Conservation (phyloP, 192 early-diverging fungal genomes). For the Backusella macrospora region DNA sequence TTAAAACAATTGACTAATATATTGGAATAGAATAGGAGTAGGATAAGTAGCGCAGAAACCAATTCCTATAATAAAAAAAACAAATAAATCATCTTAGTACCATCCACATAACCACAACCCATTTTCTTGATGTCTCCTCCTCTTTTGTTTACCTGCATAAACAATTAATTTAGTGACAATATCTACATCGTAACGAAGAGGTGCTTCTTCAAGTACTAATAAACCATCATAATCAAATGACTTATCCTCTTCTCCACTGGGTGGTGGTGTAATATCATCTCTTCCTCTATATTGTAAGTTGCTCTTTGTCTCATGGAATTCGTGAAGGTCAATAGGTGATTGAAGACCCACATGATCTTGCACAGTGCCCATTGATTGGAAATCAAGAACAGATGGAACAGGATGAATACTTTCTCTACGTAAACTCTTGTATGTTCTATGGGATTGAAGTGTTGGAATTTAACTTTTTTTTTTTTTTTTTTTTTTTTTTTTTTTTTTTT, state of each 20-base stretch:
- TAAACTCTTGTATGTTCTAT: slow-evolving; percentile 43
- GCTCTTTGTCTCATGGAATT: slow-evolving; percentile 38
- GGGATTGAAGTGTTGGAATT: too few species aligned
- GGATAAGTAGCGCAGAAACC: slow-evolving; percentile 52
- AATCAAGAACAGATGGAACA: slow-evolving; percentile 46
- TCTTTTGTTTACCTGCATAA: slow-evolving; percentile 45
- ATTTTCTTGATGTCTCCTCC: too few species aligned
- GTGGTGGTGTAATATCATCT: neutral
- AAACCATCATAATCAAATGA: slow-evolving; percentile 20
- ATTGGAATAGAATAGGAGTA: slow-evolving; percentile 52
- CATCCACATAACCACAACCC: neutral
- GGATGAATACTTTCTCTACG: slow-evolving; percentile 42
- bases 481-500: too few species aligned
- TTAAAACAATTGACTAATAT: slow-evolving; percentile 18
- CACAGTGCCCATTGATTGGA: slow-evolving; percentile 41
- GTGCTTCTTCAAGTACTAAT: slow-evolving; percentile 39
- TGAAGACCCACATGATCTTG: slow-evolving; percentile 54
- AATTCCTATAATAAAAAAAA: slow-evolving; percentile 40
- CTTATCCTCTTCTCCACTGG: slow-evolving; percentile 15
- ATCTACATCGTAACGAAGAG: slow-evolving; percentile 58
- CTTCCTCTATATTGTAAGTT: slow-evolving; percentile 4
- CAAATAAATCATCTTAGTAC: neutral
- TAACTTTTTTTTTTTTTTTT: too few species aligned
- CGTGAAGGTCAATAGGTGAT: slow-evolving; percentile 51
- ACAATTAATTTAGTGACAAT: slow-evolving; percentile 64